Percentiles rank a stretch among this genome's conserved stretches.
phyloP scores from a whole-genome alignment of 768 basidiomycete species.

The Calocera cornea region DNA sequence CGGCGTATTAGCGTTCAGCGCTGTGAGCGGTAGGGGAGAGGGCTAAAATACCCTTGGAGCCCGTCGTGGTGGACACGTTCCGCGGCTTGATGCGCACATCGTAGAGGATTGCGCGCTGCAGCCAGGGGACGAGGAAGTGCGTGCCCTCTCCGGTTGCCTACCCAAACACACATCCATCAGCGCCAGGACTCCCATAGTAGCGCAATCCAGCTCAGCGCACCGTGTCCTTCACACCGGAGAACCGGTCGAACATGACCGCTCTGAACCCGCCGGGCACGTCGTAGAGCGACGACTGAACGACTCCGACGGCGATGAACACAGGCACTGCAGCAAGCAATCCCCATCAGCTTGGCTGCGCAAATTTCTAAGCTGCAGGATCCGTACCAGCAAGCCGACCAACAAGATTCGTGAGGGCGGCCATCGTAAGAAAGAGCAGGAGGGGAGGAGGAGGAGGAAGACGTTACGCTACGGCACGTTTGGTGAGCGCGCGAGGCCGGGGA shows the following conservation, averaged over 20 bases:
- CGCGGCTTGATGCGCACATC: slow-evolving; percentile 96
- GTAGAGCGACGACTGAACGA: slow-evolving; percentile 40
- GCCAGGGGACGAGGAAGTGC: slow-evolving; percentile 89
- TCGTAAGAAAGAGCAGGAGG: too few relatives aligned
- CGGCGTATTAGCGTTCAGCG: neutral
- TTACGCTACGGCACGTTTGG: too few relatives aligned
- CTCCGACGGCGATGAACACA: slow-evolving; percentile 34
- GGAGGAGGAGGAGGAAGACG: neutral
- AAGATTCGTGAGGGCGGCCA: too few relatives aligned
- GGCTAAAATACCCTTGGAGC: slow-evolving; percentile 52
- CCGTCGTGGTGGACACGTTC: slow-evolving; percentile 98
- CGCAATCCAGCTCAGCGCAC: slow-evolving; percentile 32
- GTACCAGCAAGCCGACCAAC: too few relatives aligned
- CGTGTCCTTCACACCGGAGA: slow-evolving; percentile 74
- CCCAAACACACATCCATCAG: neutral
- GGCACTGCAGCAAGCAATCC: slow-evolving; percentile 53
- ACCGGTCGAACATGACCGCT: slow-evolving; percentile 97
- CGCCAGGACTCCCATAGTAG: neutral
- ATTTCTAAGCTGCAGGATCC: too few relatives aligned
- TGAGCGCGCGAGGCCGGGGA: too few relatives aligned
- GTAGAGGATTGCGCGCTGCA: slow-evolving; percentile 91
- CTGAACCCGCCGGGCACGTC: slow-evolving; percentile 70
- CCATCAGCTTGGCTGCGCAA: too few relatives aligned
- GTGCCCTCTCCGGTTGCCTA: slow-evolving; percentile 88
- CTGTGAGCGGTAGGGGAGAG: neutral